Percentiles rank a stretch among this genome's conserved stretches.
phyloP scores from a whole-genome alignment of 345 rosid genomes.

The Eucalyptus curtisii region DNA sequence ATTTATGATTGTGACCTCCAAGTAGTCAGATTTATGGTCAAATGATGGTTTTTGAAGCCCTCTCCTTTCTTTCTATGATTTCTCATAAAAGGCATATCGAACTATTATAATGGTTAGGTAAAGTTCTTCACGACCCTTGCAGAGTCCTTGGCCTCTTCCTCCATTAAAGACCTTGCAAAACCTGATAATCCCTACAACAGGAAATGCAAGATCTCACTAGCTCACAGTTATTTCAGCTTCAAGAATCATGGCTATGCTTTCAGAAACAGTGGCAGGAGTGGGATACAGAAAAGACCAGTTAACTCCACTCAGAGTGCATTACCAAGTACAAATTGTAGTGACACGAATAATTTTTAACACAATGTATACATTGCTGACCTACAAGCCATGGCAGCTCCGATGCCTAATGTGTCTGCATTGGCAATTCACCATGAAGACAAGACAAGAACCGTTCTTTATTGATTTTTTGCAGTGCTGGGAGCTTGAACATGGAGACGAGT shows the following conservation, averaged over 20 bases:
- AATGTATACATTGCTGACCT: background rate
- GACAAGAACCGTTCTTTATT: background rate
- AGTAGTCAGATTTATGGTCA: no score
- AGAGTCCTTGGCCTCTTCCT: background rate
- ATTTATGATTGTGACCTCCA: no score
- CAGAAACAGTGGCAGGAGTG: background rate
- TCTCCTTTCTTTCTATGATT: no score
- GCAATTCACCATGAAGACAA: background rate
- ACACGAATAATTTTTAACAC: background rate
- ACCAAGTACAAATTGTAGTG: background rate
- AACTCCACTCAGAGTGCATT: background rate
- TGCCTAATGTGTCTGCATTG: background rate
- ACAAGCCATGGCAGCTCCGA: background rate
- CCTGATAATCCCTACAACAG: background rate
- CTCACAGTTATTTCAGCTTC: background rate
- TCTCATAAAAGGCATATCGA: no score
- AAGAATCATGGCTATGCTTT: background rate
- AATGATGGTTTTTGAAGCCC: no score
- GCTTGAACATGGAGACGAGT: conserved; percentile 23
- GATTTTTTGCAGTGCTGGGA: background rate
- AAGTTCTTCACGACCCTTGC: background rate
- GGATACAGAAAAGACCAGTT: background rate
- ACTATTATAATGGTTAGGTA: background rate
- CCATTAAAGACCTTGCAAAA: background rate
- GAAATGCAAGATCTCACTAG: background rate